Conservation (phyloP, 2,329 filamentous ascomycete species). For the Phaeophleospora eucalypticola region DNA sequence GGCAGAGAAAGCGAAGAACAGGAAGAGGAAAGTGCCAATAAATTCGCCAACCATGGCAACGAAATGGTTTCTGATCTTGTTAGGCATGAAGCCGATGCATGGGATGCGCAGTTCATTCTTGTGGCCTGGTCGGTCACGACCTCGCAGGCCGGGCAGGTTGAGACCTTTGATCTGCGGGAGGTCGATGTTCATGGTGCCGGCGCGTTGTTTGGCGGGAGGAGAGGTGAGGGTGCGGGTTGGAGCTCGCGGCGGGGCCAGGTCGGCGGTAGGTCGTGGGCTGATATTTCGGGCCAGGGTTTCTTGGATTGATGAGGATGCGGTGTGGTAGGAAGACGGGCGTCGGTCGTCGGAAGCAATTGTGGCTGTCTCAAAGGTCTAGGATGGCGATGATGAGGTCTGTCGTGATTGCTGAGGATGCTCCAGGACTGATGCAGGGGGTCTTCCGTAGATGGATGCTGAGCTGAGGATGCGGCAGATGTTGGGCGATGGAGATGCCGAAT, state of each 20-base stretch:
- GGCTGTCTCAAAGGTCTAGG: not conserved
- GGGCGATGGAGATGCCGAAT: too few relatives aligned
- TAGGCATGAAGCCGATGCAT: slow-evolving; percentile 42
- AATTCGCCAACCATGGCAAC: slow-evolving; percentile 46
- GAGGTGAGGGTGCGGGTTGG: not conserved
- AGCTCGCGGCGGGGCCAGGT: slow-evolving; percentile 1
- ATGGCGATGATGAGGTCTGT: not conserved
- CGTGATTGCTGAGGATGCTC: not conserved
- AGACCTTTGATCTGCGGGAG: slow-evolving; percentile 29
- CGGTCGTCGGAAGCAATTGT: slow-evolving; percentile 6
- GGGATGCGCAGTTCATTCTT: slow-evolving; percentile 37
- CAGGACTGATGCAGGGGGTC: not conserved
- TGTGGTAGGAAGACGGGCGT: slow-evolving; percentile 9
- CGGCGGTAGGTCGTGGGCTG: not conserved
- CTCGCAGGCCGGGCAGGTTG: slow-evolving; percentile 24
- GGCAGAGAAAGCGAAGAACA: slow-evolving; percentile 40
- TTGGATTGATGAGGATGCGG: not conserved
- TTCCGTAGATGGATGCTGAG: not conserved
- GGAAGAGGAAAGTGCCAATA: slow-evolving; percentile 42
- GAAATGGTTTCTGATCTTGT: slow-evolving; percentile 40
- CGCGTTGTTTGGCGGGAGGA: slow-evolving; percentile 2
- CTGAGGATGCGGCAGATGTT: not conserved
- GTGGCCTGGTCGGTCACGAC: slow-evolving; percentile 2
- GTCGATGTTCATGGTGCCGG: slow-evolving; percentile 37
- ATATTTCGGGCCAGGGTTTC: not conserved